Evolutionary conservation across 441 rosid genomes (phyloP), one percentile per base, ranked within the genome.

Genomic region (Erysimum cheiri): DNA sequence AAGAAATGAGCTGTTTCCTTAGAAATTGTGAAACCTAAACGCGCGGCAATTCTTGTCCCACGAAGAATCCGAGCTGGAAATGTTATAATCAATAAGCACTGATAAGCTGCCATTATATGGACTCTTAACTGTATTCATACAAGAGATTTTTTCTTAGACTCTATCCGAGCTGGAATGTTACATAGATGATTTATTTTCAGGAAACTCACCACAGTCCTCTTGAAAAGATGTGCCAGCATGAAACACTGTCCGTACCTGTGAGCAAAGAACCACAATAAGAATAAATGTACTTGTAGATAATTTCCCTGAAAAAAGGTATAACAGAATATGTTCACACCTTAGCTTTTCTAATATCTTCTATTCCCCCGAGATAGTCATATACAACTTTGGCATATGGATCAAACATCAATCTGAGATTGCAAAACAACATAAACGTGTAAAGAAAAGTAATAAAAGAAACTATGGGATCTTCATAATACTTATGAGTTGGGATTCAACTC

Each of bases 11-110:
- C 91, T 71, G 93, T 90, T 74, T 95, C 97, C 80, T 75, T 85
- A 19, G 98, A 73, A 65, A 95, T 82, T 33, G 79, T 80, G 74
- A 92, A 95, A 68, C 86, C 96, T 78, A 92, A 80, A 59, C 97
- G 95, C 3, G 96, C 95, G 29, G 95, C 91, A 64, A 95, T 68
- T 84, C 97, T 92, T 76, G 89, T 77, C 40, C 86, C 99, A 71
- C 98, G 97, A 59, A 92, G 83, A 75, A 95, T 95, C 61, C 97
- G 85, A 77, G 99, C 99, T 95, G 88, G 63, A 69, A 65, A 65
- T 31, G 28, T 46, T 55, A 64, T 9, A 43, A 48, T 5, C 1
- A 0, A 37, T 10, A 24, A 40, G 47, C 52, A 39, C 4, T 7
- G 8, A 55, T 70, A n/a, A 57, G 53, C 36, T 41, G 14, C 55